Evolutionary conservation across 139 green algal species (phyloP).

Genomic region (Yamagishiella unicocca): DNA sequence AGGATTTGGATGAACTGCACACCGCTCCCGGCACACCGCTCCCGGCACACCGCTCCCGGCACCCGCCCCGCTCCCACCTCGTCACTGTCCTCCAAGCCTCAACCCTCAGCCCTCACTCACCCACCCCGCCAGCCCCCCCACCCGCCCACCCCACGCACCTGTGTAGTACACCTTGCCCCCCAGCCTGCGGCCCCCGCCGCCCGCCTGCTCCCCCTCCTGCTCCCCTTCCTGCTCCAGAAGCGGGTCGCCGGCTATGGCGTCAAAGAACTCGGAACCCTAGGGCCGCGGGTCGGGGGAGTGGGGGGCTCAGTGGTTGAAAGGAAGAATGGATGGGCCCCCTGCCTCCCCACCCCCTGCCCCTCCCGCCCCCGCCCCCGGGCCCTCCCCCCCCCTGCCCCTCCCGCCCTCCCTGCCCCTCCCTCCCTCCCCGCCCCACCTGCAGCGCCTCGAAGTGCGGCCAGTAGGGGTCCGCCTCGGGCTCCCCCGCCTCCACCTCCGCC

Average conservation of each 20-base stretch:
- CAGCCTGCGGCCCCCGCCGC: neutral
- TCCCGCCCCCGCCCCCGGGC: no score
- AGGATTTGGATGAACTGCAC: no score
- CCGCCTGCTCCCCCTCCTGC: neutral
- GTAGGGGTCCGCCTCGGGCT: constrained; percentile 9
- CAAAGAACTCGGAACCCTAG: constrained; percentile 25
- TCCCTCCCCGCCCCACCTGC: neutral
- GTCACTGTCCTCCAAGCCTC: no score
- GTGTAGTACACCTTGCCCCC: constrained; percentile 42
- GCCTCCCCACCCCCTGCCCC: no score
- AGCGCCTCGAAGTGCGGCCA: constrained; percentile 28
- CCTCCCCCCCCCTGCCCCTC: no score
- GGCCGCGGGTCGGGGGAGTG: neutral
- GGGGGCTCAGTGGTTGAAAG: no score
- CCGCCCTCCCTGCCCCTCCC: neutral
- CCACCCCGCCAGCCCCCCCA: no score
- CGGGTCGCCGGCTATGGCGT: constrained; percentile 19
- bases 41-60: no score
- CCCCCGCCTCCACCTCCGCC: neutral
- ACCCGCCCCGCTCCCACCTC: no score
- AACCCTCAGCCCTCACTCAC: no score
- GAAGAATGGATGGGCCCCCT: no score
- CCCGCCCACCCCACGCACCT: neutral
- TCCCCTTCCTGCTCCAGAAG: neutral
- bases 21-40: no score